Evolutionary conservation across 2,329 filamentous ascomycete genomes (phyloP).

Genomic region (Fusarium nematophilum): DNA sequence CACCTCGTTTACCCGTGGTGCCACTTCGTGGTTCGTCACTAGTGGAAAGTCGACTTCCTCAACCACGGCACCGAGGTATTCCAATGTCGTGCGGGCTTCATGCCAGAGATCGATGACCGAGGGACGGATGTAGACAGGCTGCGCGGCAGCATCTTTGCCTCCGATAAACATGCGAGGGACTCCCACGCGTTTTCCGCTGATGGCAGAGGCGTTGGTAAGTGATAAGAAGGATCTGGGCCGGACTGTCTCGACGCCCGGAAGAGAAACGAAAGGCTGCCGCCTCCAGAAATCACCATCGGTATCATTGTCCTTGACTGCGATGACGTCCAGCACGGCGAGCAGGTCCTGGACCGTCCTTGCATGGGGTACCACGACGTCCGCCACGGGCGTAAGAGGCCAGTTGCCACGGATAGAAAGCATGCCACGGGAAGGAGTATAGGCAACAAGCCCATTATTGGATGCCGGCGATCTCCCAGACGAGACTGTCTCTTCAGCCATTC

Average conservation of each 20-base stretch:
- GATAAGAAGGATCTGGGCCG: constrained; percentile 8
- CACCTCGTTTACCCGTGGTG: too few species aligned
- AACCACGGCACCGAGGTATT: too few species aligned
- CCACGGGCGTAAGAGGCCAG: constrained; percentile 23
- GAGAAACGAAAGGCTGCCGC: constrained; percentile 11
- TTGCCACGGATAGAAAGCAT: constrained; percentile 24
- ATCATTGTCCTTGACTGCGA: constrained; percentile 2
- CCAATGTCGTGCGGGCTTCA: too few species aligned
- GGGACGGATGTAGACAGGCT: too few species aligned
- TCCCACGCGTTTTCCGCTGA: constrained; percentile 13
- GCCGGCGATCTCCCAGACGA: too few species aligned
- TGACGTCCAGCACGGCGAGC: constrained; percentile 21
- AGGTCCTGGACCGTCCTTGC: constrained; percentile 19
- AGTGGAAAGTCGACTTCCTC: too few species aligned
- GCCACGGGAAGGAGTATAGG: constrained; percentile 27
- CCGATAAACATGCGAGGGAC: constrained; percentile 26
- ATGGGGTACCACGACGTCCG: constrained; percentile 25
- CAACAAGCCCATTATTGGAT: constrained; percentile 25
- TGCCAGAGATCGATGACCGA: too few species aligned
- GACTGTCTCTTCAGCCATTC: too few species aligned
- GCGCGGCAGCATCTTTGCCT: too few species aligned
- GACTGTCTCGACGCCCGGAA: not conserved
- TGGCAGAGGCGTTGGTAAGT: constrained; percentile 1
- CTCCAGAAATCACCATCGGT: constrained; percentile 26
- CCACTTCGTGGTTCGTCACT: too few species aligned